Percentiles rank a stretch among this genome's conserved stretches.
These are phyloP conservation scores for Phialophora expanda DNA, from an alignment of 2,329 filamentous ascomycete genomes.

Conservation along the genomic window DNA sequence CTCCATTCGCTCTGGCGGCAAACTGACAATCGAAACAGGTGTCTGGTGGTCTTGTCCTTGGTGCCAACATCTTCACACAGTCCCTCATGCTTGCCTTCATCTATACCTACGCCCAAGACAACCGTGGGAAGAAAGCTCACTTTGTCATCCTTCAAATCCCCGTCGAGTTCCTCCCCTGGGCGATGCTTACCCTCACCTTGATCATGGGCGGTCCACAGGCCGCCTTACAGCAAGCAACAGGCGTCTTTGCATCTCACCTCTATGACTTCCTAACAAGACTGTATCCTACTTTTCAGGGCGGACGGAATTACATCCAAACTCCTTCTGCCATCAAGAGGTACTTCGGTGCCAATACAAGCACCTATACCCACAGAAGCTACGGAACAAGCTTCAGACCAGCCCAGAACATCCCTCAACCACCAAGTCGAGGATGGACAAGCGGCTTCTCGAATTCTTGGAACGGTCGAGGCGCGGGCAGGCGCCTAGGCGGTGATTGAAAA, in stretches of 20 bases:
- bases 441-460: conserved; percentile 54
- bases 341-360: conserved; percentile 59
- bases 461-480: conserved; percentile 48
- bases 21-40: conserved; percentile 45
- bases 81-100: conserved; percentile 78
- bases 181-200: conserved; percentile 76
- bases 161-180: conserved; percentile 78
- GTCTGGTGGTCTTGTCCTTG: conserved; percentile 49
- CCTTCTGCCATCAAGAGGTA: conserved; percentile 73
- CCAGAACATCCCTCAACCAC: conserved; percentile 35
- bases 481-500: conserved; percentile 47
- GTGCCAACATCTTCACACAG: conserved; percentile 45
- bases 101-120: conserved; percentile 87
- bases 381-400: conserved; percentile 64
- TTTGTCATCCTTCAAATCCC: conserved; percentile 86
- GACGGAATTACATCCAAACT: conserved; percentile 75
- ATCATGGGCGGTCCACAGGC: conserved; percentile 65
- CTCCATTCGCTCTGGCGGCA: not conserved
- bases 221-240: conserved; percentile 70
- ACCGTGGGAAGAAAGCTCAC: conserved; percentile 73
- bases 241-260: conserved; percentile 84
- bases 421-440: conserved; percentile 37
- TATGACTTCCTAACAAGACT: conserved; percentile 89
- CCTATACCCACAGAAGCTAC: conserved; percentile 57
- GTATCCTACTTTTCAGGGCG: conserved; percentile 87